Base-by-base conservation (phyloP, 306 rosid species). In the Prunus fruticosa region DNA sequence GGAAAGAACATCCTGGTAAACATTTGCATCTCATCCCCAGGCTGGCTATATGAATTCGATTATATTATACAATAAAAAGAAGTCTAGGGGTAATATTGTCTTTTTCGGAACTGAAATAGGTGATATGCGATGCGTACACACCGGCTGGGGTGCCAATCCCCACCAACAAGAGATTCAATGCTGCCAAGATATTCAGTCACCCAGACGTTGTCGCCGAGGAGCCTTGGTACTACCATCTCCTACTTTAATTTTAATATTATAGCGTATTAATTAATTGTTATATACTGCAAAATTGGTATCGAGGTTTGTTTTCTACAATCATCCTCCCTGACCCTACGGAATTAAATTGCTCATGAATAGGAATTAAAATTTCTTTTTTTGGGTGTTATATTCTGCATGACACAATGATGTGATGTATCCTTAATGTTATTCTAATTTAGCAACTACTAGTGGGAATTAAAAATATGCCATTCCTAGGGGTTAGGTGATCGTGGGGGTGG, bases 111-210 rank as follows among this genome's bases (percentile, higher is more conserved):
- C 2, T 3, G 19, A 30, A 73, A 67, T 27, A 87, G 90, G 90
- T 87, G 45, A 77, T 87, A 60, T 87, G 90, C 66, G 90, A 84
- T 61, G 67, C 85, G 0, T 87, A 87, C 67, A 84, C 86, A 1
- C 85, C 88, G 51, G 85, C 77, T 11, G 91, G 88, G 19, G 88
- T 82, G 64, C 91, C 88, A 14, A 82, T 87, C 32, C 91, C 88
- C 14, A 82, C 85, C 54, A 84, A 87, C 81, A 84, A 74, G 7
- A 68, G 91, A 63, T 75, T 68, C 78, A 45, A 65, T 62, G 91
- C 90, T 25, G 88, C 88, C 79, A 80, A 87, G 86, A 75, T 87
- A 22, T 84, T 87, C 65, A 82, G 73, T 73, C 78, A 87, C 56
- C 70, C 82, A 0, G 83, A 80, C 15, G 88, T 87, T 8, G 79